phyloP scores from a whole-genome alignment of 1,284 basidiomycete species.

The Bjerkandera adusta region DNA sequence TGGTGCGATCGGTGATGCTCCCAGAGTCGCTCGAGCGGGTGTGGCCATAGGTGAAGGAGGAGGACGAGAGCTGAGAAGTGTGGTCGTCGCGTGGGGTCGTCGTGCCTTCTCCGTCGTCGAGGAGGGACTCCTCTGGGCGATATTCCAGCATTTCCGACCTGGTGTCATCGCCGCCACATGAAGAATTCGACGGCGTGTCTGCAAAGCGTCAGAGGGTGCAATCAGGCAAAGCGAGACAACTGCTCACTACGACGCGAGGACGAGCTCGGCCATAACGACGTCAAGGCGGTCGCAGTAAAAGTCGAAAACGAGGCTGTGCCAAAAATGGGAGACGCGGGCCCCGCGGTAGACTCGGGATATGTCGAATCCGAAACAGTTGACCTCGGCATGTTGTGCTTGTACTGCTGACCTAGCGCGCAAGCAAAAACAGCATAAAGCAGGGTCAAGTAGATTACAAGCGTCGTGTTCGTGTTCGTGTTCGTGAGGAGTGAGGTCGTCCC shows the following conservation, averaged over 20 bases:
- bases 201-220: neutral
- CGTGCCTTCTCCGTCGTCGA: neutral
- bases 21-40: neutral
- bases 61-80: neutral
- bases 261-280: constrained; percentile 9
- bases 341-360: constrained; percentile 9
- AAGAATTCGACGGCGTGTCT: constrained; percentile 3
- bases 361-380: neutral
- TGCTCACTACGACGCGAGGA: constrained; percentile 6
- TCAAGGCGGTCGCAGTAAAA: constrained; percentile 10
- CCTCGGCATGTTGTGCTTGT: no score
- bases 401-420: no score
- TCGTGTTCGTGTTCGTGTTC: no score
- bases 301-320: constrained; percentile 12
- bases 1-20: neutral
- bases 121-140: constrained; percentile 1
- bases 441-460: no score
- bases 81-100: neutral
- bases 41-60: constrained; percentile 1
- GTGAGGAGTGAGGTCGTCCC: no score
- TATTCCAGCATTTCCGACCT: neutral
- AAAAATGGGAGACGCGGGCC: constrained; percentile 9
- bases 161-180: constrained; percentile 7
- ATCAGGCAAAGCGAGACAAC: neutral
- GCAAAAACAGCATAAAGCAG: no score